Conservation (phyloP, 352 stramenopile genomes). For the Phytophthora aleatoria region DNA sequence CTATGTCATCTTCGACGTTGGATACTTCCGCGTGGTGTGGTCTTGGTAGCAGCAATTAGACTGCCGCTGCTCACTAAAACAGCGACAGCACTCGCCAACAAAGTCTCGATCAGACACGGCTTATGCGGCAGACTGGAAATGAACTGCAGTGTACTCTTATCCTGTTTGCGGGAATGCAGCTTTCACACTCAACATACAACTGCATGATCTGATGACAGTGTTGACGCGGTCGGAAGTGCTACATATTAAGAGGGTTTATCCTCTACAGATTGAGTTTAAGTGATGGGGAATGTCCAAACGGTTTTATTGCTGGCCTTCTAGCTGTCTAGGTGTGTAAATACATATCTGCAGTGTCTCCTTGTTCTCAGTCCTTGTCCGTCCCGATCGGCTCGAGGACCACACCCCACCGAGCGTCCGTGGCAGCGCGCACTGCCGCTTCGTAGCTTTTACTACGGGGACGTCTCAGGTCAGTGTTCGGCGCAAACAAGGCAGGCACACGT, state of each 20-base stretch:
- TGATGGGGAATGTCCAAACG: constrained; percentile 7
- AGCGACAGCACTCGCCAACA: not conserved
- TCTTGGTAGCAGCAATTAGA: not conserved
- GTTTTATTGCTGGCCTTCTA: constrained; percentile 8
- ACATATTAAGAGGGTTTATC: no score
- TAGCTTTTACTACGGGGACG: constrained; percentile 34
- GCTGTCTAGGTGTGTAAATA: constrained; percentile 32
- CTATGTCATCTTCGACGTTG: not conserved
- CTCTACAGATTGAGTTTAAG: not conserved
- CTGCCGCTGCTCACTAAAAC: not conserved
- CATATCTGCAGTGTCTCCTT: constrained; percentile 18
- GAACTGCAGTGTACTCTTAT: not conserved
- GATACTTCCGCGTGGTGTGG: not conserved
- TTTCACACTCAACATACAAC: no score
- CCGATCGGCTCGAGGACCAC: constrained; percentile 33
- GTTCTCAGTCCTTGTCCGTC: constrained; percentile 28
- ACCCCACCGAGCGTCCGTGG: constrained; percentile 34
- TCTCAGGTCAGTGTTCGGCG: constrained; percentile 6
- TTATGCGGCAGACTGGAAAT: not conserved
- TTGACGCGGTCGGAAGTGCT: not conserved
- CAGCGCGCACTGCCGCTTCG: constrained; percentile 31
- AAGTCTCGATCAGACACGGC: not conserved
- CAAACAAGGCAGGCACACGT: constrained; percentile 6
- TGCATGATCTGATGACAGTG: no score
- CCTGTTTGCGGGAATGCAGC: no score